Conservation (phyloP, 495 filamentous ascomycete genomes). For the Parathielavia appendiculata region DNA sequence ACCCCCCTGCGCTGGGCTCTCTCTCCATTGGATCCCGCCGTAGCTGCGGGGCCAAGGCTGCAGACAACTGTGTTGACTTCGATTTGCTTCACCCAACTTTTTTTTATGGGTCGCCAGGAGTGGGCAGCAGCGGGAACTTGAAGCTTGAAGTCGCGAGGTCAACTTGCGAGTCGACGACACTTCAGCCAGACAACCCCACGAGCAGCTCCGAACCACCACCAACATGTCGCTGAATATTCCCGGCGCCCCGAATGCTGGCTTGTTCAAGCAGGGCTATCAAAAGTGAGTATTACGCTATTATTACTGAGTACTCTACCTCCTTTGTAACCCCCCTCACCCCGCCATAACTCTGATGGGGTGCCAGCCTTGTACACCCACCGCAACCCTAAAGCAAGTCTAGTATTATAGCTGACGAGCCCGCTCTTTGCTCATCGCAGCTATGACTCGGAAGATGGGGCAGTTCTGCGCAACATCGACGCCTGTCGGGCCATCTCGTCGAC, state of each 20-base stretch:
- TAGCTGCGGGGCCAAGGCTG: slow-evolving; percentile 28
- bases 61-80: slow-evolving; percentile 17
- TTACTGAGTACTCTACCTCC: not conserved
- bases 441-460: slow-evolving; percentile 97
- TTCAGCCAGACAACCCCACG: slow-evolving; percentile 16
- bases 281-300: slow-evolving; percentile 57
- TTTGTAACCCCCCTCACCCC: slow-evolving; percentile 10
- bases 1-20: not conserved
- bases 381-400: not conserved
- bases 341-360: slow-evolving; percentile 3
- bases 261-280: slow-evolving; percentile 97
- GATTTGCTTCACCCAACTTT: slow-evolving; percentile 29
- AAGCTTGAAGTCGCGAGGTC: slow-evolving; percentile 11
- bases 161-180: slow-evolving; percentile 7
- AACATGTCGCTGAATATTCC: slow-evolving; percentile 95
- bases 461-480: slow-evolving; percentile 97
- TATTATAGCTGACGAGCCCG: slow-evolving; percentile 19
- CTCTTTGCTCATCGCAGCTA: slow-evolving; percentile 54
- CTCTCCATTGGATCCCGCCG: not conserved
- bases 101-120: slow-evolving; percentile 32
- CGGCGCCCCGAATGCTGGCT: slow-evolving; percentile 79
- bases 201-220: slow-evolving; percentile 9
- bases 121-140: slow-evolving; percentile 21
- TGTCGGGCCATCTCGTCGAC: slow-evolving; percentile 93
- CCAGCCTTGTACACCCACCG: slow-evolving; percentile 5